phyloP scores from a whole-genome alignment of 2,329 filamentous ascomycete genomes.

The Elsinoe fawcettii region DNA sequence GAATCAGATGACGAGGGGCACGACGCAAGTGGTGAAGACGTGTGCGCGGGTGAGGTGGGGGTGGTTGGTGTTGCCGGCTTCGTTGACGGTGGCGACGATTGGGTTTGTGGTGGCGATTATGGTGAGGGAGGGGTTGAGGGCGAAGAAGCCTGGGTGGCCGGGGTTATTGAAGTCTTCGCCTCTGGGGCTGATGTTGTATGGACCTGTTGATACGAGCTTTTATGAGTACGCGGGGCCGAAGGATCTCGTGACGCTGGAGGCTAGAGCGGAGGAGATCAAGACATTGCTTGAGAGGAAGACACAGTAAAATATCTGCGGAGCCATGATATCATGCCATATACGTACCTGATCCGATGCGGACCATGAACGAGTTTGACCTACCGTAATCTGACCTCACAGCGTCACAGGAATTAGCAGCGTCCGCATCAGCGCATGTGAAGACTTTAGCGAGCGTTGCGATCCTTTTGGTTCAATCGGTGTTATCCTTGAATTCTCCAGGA shows the following conservation, averaged over 20 bases:
- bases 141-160: neutral
- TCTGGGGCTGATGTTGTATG: slow-evolving; percentile 8
- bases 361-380: too few species aligned
- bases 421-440: too few species aligned
- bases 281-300: neutral
- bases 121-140: neutral
- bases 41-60: slow-evolving; percentile 8
- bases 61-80: slow-evolving; percentile 2
- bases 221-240: slow-evolving; percentile 2
- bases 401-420: too few species aligned
- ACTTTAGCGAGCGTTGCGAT: too few species aligned
- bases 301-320: neutral
- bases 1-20: neutral
- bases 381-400: too few species aligned
- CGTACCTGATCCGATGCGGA: too few species aligned
- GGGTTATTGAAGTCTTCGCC: slow-evolving; percentile 11
- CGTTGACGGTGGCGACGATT: neutral
- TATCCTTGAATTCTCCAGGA: too few species aligned
- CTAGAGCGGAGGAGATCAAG: slow-evolving; percentile 1
- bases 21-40: slow-evolving; percentile 5
- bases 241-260: neutral
- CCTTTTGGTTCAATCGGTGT: too few species aligned
- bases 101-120: neutral
- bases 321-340: too few species aligned
- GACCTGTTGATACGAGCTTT: neutral